phyloP scores from a whole-genome alignment of 345 rosid species.

The Heritiera littoralis region DNA sequence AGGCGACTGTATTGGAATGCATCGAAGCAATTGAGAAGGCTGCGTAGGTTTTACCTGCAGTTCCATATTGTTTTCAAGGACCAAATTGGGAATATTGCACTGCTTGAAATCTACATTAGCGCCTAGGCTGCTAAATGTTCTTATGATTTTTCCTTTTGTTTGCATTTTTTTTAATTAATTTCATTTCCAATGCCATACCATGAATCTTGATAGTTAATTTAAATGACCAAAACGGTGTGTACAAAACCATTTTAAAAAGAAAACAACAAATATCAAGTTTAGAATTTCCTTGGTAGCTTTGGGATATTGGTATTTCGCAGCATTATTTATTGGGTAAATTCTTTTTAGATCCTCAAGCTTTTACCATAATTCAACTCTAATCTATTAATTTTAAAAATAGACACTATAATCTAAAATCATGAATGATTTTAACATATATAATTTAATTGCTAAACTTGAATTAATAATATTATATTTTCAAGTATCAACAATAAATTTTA shows the following conservation, averaged over 20 bases:
- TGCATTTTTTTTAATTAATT: not conserved
- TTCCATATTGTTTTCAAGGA: not conserved
- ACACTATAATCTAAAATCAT: too few relatives aligned
- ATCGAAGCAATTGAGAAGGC: constrained; percentile 73
- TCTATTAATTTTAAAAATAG: too few relatives aligned
- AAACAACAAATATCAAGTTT: not conserved
- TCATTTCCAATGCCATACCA: not conserved
- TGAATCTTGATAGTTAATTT: not conserved
- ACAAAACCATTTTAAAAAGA: not conserved
- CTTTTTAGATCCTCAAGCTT: too few relatives aligned
- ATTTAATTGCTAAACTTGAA: too few relatives aligned
- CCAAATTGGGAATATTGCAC: not conserved
- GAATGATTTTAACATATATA: too few relatives aligned
- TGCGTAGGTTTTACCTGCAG: constrained; percentile 30
- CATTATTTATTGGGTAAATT: too few relatives aligned
- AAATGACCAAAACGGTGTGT: not conserved
- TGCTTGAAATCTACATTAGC: not conserved
- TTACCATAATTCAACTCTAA: too few relatives aligned
- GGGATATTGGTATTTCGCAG: too few relatives aligned
- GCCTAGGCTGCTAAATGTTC: constrained; percentile 2
- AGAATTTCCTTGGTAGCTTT: too few relatives aligned
- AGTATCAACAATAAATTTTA: too few relatives aligned
- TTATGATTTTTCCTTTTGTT: not conserved
- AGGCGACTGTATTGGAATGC: constrained; percentile 77
- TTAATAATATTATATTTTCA: too few relatives aligned